Base-by-base conservation (phyloP, 108 stramenopile genomes). In the Schizochytrium sp. region DNA sequence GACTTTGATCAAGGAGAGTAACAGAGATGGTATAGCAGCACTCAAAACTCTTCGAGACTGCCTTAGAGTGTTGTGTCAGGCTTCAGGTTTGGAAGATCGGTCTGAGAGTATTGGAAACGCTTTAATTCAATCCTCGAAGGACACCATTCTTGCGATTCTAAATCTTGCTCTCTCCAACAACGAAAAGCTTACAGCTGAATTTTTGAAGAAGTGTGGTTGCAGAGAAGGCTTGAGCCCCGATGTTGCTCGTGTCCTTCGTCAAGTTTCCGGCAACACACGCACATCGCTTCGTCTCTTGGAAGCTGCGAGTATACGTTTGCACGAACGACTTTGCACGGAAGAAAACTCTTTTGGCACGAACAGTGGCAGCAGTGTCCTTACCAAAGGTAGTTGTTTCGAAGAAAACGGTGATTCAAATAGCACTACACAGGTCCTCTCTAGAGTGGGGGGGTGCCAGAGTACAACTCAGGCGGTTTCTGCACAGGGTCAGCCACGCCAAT, bases 251-350 rank as follows among this genome's bases (percentile, higher is more conserved):
- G 64, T 69, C 64, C 40, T 69, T 38, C 12, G 64, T 0, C 64
- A 69, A 3, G 64, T 69, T 69, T 69, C 64, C 44, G 64, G 64
- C 64, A 69, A 69, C 10, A 44, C 64, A 69, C 64, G 64, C 10
- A 44, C 44, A 2, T 69, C 64, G 19, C 15, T 69, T 7, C 64
- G 64, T 15, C 64, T 69, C 44, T 44, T 69, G 10, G 64, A 69
- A 44, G 64, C 64, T 69, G 64, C 64, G 28, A 69, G 64, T 15
- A 38, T 69, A 7, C 64, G 64, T 28, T 44, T 69, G 40, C 64
- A 15, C 15, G 64, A 69, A 38, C 7, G 64, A 8, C 12, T 69
- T 15, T 38, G 7, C 28, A 69, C 64, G 2, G 64, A 69, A 44
- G 28, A 15, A 8, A 44, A 7, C 64, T 7, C 28, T 28, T 28